These are phyloP conservation scores for Boeremia lycopersici DNA, from an alignment of 2,329 filamentous ascomycete species.

Conservation along the genomic window DNA sequence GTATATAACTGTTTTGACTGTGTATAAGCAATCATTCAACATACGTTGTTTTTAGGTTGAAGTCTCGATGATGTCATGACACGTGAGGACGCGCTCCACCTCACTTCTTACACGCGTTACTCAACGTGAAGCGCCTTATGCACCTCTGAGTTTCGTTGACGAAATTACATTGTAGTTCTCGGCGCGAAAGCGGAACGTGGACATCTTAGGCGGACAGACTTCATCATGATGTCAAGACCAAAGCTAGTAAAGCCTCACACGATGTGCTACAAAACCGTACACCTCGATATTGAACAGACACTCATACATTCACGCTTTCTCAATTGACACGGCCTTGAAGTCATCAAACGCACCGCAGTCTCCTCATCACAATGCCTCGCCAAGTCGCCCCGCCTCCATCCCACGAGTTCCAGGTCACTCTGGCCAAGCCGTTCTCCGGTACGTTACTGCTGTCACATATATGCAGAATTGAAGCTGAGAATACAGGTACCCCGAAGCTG, in stretches of 20 bases:
- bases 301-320: no score
- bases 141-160: not conserved
- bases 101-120: not conserved
- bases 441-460: not conserved
- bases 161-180: not conserved
- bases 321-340: not conserved
- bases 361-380: slow-evolving; percentile 27
- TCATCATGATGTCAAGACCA: slow-evolving; percentile 20
- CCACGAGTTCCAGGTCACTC: slow-evolving; percentile 74
- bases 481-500: slow-evolving; percentile 25
- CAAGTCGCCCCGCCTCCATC: slow-evolving; percentile 75
- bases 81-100: slow-evolving; percentile 10
- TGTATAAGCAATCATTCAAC: no score
- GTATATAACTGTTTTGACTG: not conserved
- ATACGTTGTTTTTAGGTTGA: no score
- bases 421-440: slow-evolving; percentile 36
- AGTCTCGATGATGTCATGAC: slow-evolving; percentile 9
- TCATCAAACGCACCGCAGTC: not conserved
- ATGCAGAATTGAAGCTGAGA: not conserved
- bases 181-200: not conserved
- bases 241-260: slow-evolving; percentile 3
- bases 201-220: slow-evolving; percentile 6
- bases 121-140: not conserved
- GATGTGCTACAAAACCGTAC: slow-evolving; percentile 8
- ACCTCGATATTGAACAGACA: no score